Evolutionary conservation across 352 stramenopile species (phyloP).

Genomic region (Phytopythium kandeliae): DNA sequence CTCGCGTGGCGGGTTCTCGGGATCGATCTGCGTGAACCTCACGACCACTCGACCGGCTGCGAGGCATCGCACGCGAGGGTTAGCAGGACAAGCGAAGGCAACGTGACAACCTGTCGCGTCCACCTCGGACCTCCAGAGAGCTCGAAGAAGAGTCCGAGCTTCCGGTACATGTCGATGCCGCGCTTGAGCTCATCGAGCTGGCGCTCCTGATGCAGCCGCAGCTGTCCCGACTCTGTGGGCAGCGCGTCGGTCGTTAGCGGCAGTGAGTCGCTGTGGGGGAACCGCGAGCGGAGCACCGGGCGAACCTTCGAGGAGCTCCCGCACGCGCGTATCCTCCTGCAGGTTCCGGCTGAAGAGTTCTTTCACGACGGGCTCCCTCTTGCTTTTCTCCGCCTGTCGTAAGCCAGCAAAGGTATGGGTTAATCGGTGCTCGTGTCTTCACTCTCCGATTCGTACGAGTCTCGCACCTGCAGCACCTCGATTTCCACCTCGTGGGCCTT

Average conservation of each 20-base stretch:
- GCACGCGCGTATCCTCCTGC: conserved; percentile 50
- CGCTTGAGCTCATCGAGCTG: conserved; percentile 57
- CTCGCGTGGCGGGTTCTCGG: conserved; percentile 37
- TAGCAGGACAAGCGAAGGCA: background rate
- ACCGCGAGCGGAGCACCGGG: background rate
- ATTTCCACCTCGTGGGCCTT: conserved; percentile 60
- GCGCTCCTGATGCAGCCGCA: conserved; percentile 32
- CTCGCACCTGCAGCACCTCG: conserved; percentile 47
- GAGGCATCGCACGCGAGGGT: background rate
- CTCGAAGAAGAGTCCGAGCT: conserved; percentile 66
- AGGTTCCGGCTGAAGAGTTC: conserved; percentile 51
- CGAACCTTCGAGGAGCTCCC: conserved; percentile 30
- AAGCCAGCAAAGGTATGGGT: too few species aligned
- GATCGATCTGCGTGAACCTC: conserved; percentile 68
- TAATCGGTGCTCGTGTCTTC: too few species aligned
- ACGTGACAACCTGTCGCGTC: too few species aligned
- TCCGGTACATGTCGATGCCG: conserved; percentile 62
- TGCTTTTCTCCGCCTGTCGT: conserved; percentile 36
- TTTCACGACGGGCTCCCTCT: conserved; percentile 58
- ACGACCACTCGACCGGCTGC: conserved; percentile 58
- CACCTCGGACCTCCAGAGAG: conserved; percentile 31
- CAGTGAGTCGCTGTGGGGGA: background rate
- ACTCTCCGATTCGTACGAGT: too few species aligned
- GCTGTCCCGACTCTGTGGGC: conserved; percentile 29
- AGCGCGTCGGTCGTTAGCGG: background rate